Evolutionary conservation across 169 alveolate species (phyloP).

Genomic region (Cystoisospora suis): DNA sequence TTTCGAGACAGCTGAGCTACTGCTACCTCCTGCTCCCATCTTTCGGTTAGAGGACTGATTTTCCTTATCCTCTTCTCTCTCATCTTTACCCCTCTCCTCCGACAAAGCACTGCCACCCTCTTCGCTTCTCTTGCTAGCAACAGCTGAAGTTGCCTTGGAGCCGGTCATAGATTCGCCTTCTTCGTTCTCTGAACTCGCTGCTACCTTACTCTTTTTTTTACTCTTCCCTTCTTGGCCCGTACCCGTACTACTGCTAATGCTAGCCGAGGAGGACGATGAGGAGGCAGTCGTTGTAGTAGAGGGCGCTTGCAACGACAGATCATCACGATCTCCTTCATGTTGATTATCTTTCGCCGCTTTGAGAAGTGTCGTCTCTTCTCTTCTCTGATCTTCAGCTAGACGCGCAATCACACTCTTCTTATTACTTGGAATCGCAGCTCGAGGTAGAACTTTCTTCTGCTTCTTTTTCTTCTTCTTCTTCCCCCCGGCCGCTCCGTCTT

Average conservation of each 20-base stretch:
- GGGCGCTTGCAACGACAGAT: not conserved
- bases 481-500: slow-evolving; percentile 45
- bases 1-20: no score
- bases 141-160: not conserved
- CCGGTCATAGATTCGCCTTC: slow-evolving; percentile 5
- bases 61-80: no score
- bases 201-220: not conserved
- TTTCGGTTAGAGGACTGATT: no score
- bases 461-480: slow-evolving; percentile 45
- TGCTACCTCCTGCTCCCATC: no score
- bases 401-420: slow-evolving; percentile 49
- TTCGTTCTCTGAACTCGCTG: not conserved
- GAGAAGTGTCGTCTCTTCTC: slow-evolving; percentile 34
- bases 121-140: not conserved
- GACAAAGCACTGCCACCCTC: not conserved
- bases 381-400: slow-evolving; percentile 54
- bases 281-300: not conserved
- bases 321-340: slow-evolving; percentile 1
- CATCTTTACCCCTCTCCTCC: no score
- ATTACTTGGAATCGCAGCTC: slow-evolving; percentile 45
- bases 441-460: slow-evolving; percentile 33
- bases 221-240: not conserved
- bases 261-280: no score
- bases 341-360: not conserved
- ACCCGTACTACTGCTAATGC: no score